Evolutionary conservation across 441 rosid genomes (phyloP), one percentile per base, ranked within the genome.

Genomic region (Erysimum pusillum): DNA sequence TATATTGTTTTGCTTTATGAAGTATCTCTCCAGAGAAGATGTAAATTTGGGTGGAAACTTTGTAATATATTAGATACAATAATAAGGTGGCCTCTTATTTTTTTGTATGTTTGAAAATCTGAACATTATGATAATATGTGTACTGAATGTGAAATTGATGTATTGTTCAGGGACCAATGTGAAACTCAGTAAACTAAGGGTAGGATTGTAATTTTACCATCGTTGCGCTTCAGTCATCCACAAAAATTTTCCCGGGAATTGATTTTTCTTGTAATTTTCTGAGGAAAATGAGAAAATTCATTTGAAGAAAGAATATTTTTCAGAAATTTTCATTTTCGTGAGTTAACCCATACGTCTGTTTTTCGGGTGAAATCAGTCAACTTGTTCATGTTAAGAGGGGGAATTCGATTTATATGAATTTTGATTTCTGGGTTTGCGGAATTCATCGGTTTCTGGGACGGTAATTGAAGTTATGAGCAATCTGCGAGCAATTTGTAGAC

Each of bases 401-500:
- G 57, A 36, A 34, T 76, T 76, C 7, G 66, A 56, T 46, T 71
- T 77, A 12, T 71, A 64, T 72, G 77, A 78, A 78, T 52, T 72
- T n/a, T 39, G 39, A 61, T 66, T 66, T 32, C 77, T 39, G 77
- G 76, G 68, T 77, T 4, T 31, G 22, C 22, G 70, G 52, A 35
- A 42, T 32, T 74, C 7, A 15, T 60, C 45, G 20, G 45, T 34
- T 58, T 46, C 17, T 58, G 67, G 31, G 56, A 45, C n/a, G 31
- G 42, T 28, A 35, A 15, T 65, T 58, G 57, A 66, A 76, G 71
- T 17, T 31, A 89, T 87, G 92, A 88, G 95, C 84, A 89, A 78
- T 82, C 72, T 90, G 63, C 74, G 95, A 79, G 85, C 92, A n/a
- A 72, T 89, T 5, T 89, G 88, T 67, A 82, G 88, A 81, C 95